Base-by-base conservation (phyloP, 768 basidiomycete genomes). In the Tricholoma sp. region DNA sequence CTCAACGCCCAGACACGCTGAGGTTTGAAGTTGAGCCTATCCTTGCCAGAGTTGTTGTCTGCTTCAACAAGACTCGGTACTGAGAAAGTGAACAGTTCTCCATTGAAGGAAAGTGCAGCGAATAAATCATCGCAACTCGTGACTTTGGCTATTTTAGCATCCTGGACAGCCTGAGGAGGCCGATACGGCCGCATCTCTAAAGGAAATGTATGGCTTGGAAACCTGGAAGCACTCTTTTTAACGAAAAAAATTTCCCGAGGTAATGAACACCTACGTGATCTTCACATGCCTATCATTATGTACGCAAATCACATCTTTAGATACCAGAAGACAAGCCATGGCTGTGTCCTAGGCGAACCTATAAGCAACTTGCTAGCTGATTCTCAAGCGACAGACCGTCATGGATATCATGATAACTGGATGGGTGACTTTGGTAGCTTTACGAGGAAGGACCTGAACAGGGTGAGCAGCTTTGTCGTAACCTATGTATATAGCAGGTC, bases 1-100 rank as follows among this genome's bases (percentile, higher is more conserved):
- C 90, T 76, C 51, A 96, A 72, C 0, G 91, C 89, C 96, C 95
- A 98, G 6, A 92, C 85, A 24, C 92, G 83, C 68, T 95, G 92
- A 0, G 96, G 94, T 62, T 88, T 89, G 56, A 89, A 80, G 15
- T 71, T 73, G 59, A 68, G 54, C 51, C 61, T 60, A 36, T 70
- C 74, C 47, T 69, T 68, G 58, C 49, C 63, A 24, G 63, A 66
- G 33, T 66, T 65, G 17, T 65, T 61, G 20, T 75, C 72, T 15
- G 68, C 54, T 37, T 76, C 67, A 9, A 68, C 60, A 3, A 68
- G 66, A 31, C 68, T 63, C 0, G 76, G 75, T 0, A 82, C 69
- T 3, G 78, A 73, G 65, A 95, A 97, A 0, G 86, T 89, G 68
- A 92, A 98, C 2, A 98, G 82, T 67, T 98, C 96, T n/a, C 96